Base-by-base conservation (phyloP, 2,329 filamentous ascomycete species). In the Calonectria hawksworthii region DNA sequence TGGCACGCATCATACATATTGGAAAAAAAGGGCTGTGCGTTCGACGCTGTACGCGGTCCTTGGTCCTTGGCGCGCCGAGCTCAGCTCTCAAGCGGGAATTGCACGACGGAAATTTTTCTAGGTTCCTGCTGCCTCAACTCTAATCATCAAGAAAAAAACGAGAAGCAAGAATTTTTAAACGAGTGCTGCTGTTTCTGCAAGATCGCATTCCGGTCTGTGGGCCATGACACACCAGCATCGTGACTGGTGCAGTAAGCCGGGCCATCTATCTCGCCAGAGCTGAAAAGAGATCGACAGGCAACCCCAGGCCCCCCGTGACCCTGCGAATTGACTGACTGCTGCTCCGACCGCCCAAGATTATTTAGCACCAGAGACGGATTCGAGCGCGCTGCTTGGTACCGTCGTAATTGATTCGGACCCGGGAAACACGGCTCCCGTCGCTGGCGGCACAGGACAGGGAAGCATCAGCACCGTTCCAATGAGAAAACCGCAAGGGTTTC, bases 221-320 rank as follows among this genome's bases (percentile, higher is more conserved):
- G 51, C 28, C 14, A 18, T 21, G 28, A 30, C 28, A 14, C 23
- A 14, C 32, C 26, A 44, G 30, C 21, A 4, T 28, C 21, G 44
- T 30, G 41, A 30, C 41, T 14, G 8, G 51, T 52, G 38, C 38
- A 61, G 44, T 52, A 70, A 54, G 59, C 51, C 36, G 26, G 66
- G 66, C 26, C 23, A 44, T 59, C 51, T 70, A 16, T 28, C 68
- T 36, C 38, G 38, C 18, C 32, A 54, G 23, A 65, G 68, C 68
- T 64, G 56, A 70, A 65, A n/a, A 38, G 30, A 3, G 68, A 70
- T 70, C 54, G 68, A 52, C 68, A 68, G 52, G 14, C n/a, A 10
- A 47, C 44, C 44, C 51, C 51, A 44, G 26, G 28, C 52, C 52
- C 52, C 52, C 9, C 26, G 67, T 34, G 52, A 69, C 54, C 28